phyloP scores from a whole-genome alignment of 1,139 yeast species.

The Yamadazyma epiphylla region DNA sequence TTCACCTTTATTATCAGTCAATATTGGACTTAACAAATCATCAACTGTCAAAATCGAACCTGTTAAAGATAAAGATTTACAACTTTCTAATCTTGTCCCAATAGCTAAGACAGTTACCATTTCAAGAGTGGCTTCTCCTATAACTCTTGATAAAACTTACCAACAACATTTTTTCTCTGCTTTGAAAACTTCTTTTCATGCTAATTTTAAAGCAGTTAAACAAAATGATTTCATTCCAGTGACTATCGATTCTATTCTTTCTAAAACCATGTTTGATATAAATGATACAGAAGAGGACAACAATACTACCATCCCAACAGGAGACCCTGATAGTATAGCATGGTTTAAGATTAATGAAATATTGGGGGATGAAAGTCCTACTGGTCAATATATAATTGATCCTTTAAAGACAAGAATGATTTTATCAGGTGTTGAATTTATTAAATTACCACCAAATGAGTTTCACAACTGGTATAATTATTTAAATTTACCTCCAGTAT shows the following conservation, averaged over 20 bases:
- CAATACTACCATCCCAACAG: slow-evolving; percentile 49
- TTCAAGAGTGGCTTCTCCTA: slow-evolving; percentile 67
- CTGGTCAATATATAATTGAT: slow-evolving; percentile 57
- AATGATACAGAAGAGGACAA: slow-evolving; percentile 25
- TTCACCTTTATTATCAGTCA: slow-evolving; percentile 64
- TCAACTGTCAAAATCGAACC: slow-evolving; percentile 29
- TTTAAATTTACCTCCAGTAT: slow-evolving; percentile 36
- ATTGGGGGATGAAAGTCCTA: slow-evolving; percentile 27
- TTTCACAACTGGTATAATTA: slow-evolving; percentile 49
- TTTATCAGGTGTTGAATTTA: slow-evolving; percentile 57
- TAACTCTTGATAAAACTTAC: slow-evolving; percentile 61
- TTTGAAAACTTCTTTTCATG: slow-evolving; percentile 60
- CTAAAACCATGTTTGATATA: slow-evolving; percentile 53
- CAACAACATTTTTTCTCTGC: slow-evolving; percentile 66
- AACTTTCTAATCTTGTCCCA: slow-evolving; percentile 23
- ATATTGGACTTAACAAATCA: slow-evolving; percentile 34
- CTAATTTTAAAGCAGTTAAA: slow-evolving; percentile 52
- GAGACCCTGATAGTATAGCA: slow-evolving; percentile 70
- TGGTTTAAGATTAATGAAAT: slow-evolving; percentile 70
- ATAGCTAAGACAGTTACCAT: slow-evolving; percentile 50
- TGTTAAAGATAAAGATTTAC: slow-evolving; percentile 11
- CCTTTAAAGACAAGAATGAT: slow-evolving; percentile 63
- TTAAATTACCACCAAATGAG: slow-evolving; percentile 31
- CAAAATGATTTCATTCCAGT: slow-evolving; percentile 71
- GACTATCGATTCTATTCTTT: slow-evolving; percentile 67